Percentiles rank a stretch among this genome's conserved stretches.
phyloP scores from a whole-genome alignment of 352 stramenopile genomes.

The Hyaloperonospora arabidopsidis region DNA sequence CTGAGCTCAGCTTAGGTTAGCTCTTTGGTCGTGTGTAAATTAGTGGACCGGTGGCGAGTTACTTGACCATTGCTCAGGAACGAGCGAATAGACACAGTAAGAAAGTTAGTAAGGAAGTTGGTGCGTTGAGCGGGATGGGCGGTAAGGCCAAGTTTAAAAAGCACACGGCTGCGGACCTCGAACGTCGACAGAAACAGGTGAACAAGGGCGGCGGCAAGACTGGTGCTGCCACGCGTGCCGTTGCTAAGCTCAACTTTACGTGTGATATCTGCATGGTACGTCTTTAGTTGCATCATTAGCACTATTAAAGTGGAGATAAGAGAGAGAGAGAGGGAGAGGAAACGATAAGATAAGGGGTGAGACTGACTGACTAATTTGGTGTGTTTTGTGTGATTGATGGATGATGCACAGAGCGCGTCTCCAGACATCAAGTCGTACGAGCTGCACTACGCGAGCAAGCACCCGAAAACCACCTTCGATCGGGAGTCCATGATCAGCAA shows the following conservation, averaged over 20 bases:
- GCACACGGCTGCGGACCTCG: constrained; percentile 61
- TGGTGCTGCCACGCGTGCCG: constrained; percentile 28
- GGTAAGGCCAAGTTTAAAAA: constrained; percentile 77
- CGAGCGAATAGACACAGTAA: constrained; percentile 3
- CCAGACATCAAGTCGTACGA: constrained; percentile 60
- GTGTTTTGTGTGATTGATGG: constrained; percentile 4
- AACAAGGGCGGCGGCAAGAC: constrained; percentile 53
- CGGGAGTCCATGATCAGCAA: constrained; percentile 40
- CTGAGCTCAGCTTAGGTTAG: too few relatives aligned
- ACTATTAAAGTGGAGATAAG: neutral
- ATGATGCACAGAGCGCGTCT: constrained; percentile 36
- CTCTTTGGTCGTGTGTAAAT: neutral
- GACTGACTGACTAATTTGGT: neutral
- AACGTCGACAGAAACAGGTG: constrained; percentile 38
- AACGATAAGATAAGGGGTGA: neutral
- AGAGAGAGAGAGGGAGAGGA: neutral
- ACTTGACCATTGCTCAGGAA: constrained; percentile 19
- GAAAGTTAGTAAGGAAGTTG: neutral
- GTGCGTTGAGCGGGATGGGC: constrained; percentile 29
- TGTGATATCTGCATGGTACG: constrained; percentile 63
- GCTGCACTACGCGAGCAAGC: constrained; percentile 52
- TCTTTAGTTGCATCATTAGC: neutral
- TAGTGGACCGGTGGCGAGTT: too few relatives aligned
- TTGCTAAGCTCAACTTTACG: constrained; percentile 59
- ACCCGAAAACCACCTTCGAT: constrained; percentile 47